Conservation (phyloP, 495 filamentous ascomycete genomes). For the Tuber microsphaerosporum region DNA sequence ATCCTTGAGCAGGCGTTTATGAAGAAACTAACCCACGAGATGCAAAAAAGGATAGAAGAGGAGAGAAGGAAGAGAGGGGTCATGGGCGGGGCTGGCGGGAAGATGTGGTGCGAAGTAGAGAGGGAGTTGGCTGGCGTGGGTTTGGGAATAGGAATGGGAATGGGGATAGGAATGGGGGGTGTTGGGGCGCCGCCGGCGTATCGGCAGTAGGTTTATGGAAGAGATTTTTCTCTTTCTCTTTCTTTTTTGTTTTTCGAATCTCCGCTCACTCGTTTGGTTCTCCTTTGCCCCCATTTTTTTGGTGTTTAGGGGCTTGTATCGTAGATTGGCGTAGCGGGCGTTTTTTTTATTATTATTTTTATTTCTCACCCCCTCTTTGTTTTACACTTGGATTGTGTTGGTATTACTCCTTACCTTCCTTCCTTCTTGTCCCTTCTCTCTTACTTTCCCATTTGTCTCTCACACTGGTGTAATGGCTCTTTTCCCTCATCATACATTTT, state of each 20-base stretch:
- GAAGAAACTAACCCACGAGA: conserved; percentile 83
- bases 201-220: neutral
- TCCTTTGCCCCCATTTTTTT: neutral
- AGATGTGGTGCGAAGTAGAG: conserved; percentile 38
- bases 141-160: conserved; percentile 20
- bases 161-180: neutral
- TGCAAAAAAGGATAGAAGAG: conserved; percentile 75
- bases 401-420: neutral
- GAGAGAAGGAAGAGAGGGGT: conserved; percentile 51
- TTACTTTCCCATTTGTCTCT: neutral
- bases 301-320: neutral
- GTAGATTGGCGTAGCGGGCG: neutral
- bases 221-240: neutral
- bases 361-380: neutral
- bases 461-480: neutral
- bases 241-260: too few species aligned
- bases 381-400: neutral
- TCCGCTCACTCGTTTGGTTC: neutral
- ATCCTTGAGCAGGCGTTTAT: conserved; percentile 81
- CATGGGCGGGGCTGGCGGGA: conserved; percentile 42
- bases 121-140: conserved; percentile 47
- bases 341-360: neutral
- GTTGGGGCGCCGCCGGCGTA: conserved; percentile 41
- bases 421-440: neutral
- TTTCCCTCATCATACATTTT: neutral